These are phyloP conservation scores for Apophysomyces sp. DNA, from an alignment of 371 early-diverging fungal species.

Conservation along the genomic window DNA sequence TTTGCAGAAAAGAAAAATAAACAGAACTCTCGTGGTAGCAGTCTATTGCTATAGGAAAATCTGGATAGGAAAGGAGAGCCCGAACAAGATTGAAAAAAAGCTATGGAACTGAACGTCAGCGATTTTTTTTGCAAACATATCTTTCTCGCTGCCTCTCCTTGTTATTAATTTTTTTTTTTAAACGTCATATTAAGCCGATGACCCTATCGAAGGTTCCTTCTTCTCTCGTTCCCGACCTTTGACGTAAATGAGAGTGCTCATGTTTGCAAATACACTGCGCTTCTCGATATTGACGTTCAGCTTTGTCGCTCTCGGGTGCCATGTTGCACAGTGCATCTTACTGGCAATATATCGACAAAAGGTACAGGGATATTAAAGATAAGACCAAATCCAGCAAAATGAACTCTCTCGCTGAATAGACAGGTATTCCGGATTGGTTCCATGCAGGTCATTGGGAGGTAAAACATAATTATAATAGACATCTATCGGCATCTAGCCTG, in stretches of 20 bases:
- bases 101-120: background rate
- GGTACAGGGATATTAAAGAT: slow-evolving; percentile 8
- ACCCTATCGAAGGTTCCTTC: background rate
- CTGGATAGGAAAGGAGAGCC: background rate
- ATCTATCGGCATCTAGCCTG: background rate
- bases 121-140: background rate
- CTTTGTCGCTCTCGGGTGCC: slow-evolving; percentile 18
- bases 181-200: background rate
- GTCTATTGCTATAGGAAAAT: no score
- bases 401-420: slow-evolving; percentile 6
- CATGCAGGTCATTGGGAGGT: slow-evolving; percentile 41
- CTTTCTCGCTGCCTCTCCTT: background rate
- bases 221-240: background rate
- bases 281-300: slow-evolving; percentile 10
- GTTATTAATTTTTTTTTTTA: background rate
- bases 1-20: no score
- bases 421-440: slow-evolving; percentile 31
- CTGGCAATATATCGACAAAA: slow-evolving; percentile 22
- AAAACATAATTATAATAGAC: background rate
- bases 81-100: background rate
- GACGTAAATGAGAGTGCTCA: background rate
- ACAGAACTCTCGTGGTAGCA: no score
- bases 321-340: slow-evolving; percentile 33
- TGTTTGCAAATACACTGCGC: slow-evolving; percentile 17
- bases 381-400: background rate